Evolutionary conservation across 208 protist species (phyloP), one percentile per base, ranked within the genome.

Genomic region (Leishmania turanica): DNA sequence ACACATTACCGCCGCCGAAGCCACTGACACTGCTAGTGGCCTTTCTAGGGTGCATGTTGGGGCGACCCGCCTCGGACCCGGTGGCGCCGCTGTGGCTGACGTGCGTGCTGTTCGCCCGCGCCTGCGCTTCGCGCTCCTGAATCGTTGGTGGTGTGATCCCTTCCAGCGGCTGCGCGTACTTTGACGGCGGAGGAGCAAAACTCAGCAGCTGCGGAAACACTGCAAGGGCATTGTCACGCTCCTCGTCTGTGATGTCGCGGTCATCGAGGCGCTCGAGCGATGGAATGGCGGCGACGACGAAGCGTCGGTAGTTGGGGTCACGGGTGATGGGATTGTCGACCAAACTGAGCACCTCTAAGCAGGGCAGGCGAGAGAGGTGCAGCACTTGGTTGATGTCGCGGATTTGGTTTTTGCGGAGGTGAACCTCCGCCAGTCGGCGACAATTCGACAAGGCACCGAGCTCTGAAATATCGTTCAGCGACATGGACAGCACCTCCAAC

Each of bases 291-390:
- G 94, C 94, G 65, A 98, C 95, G n/a, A 96, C 89, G 75, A 96
- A 97, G 75, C 89, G 88, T 19, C 95, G 87, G 87, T 98, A 98
- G 81, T 97, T 95, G 8, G 96, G 94, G 78, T 96, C 91, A 27
- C 89, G 84, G 40, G 86, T 88, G 66, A 98, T 94, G 9, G 95
- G 95, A 75, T 98, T 98, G 47, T 98, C 96, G 0, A 87, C 82
- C 8, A 97, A 79, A 70, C 87, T 96, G 24, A 98, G 85, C 56
- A 95, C 88, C 69, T 90, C 88, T n/a, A 98, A 87, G 68, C 88
- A 82, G 1, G 81, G 85, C 21, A 96, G 81, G 24, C 90, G 87
- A 24, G 85, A 90, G 66, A 98, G 92, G 80, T 97, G 95, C 27
- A 97, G 89, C 3, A 98, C 83, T 72, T 98, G 90, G 79, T 96